Evolutionary conservation across 129 eudicot species (phyloP).

Genomic region (Ambrosia trifida): DNA sequence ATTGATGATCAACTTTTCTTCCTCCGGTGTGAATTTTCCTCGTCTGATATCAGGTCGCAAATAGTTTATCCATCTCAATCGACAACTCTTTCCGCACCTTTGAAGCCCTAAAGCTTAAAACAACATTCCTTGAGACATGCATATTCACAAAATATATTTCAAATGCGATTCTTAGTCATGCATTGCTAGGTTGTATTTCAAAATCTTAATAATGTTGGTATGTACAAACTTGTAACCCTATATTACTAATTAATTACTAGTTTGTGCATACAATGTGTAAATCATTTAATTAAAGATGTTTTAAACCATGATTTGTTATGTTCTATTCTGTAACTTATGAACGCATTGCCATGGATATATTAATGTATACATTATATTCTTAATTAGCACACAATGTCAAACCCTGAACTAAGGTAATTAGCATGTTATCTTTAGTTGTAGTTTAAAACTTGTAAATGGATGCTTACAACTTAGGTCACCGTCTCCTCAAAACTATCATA

Average conservation of each 20-base stretch:
- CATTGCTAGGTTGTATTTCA: background rate
- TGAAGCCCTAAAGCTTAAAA: conserved; percentile 56
- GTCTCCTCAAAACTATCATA: conserved; percentile 1
- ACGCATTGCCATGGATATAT: background rate
- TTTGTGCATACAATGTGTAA: background rate
- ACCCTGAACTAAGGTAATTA: background rate
- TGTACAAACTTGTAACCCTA: background rate
- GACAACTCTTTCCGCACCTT: conserved; percentile 91
- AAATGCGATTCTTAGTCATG: conserved; percentile 10
- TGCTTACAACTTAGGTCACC: conserved; percentile 7
- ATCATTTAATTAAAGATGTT: background rate
- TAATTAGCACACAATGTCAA: background rate
- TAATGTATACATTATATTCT: conserved; percentile 4
- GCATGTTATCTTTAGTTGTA: background rate
- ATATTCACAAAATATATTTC: conserved; percentile 18
- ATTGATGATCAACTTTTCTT: conserved; percentile 74
- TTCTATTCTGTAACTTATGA: background rate
- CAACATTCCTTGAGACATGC: conserved; percentile 31
- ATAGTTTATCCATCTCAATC: conserved; percentile 86
- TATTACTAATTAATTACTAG: background rate
- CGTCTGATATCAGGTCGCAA: conserved; percentile 82
- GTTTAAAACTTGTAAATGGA: conserved; percentile 3
- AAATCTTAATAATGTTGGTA: background rate
- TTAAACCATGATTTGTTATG: background rate
- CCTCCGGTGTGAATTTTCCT: conserved; percentile 75